Evolutionary conservation across 2,329 filamentous ascomycete species (phyloP).

Genomic region (Stagonosporopsis vannaccii): DNA sequence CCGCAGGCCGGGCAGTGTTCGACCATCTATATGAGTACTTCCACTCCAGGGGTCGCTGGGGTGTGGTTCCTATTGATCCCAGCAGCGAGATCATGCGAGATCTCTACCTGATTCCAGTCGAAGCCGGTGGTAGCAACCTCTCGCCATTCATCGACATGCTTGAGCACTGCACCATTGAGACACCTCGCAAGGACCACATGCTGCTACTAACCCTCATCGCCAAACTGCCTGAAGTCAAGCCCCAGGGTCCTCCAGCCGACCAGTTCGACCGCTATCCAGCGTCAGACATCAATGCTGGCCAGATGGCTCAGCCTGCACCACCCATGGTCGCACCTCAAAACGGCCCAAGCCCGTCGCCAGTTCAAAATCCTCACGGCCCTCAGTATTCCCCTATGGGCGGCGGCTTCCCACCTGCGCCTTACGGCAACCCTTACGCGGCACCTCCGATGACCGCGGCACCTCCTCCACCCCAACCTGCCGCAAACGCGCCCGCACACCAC

Average conservation of each 20-base stretch:
- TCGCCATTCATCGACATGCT: slow-evolving; percentile 90
- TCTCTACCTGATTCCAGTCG: slow-evolving; percentile 87
- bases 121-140: slow-evolving; percentile 70
- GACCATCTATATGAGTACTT: slow-evolving; percentile 89
- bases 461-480: slow-evolving; percentile 8
- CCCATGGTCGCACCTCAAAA: slow-evolving; percentile 20
- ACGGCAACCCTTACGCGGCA: slow-evolving; percentile 31
- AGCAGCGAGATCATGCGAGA: slow-evolving; percentile 84
- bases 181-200: slow-evolving; percentile 74
- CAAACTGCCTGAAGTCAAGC: slow-evolving; percentile 45
- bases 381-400: slow-evolving; percentile 43
- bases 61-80: slow-evolving; percentile 67
- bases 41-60: slow-evolving; percentile 79
- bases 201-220: slow-evolving; percentile 87
- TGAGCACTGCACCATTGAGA: slow-evolving; percentile 81
- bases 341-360: slow-evolving; percentile 34
- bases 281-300: slow-evolving; percentile 21
- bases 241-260: slow-evolving; percentile 38
- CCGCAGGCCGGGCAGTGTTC: slow-evolving; percentile 67
- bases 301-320: slow-evolving; percentile 29
- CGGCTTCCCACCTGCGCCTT: slow-evolving; percentile 33
- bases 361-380: slow-evolving; percentile 40
- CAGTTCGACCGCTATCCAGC: slow-evolving; percentile 35
- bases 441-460: slow-evolving; percentile 18
- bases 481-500: slow-evolving; percentile 32